Evolutionary conservation across 2,329 filamentous ascomycete species (phyloP).

Genomic region (Dendrostoma leiphaemia): DNA sequence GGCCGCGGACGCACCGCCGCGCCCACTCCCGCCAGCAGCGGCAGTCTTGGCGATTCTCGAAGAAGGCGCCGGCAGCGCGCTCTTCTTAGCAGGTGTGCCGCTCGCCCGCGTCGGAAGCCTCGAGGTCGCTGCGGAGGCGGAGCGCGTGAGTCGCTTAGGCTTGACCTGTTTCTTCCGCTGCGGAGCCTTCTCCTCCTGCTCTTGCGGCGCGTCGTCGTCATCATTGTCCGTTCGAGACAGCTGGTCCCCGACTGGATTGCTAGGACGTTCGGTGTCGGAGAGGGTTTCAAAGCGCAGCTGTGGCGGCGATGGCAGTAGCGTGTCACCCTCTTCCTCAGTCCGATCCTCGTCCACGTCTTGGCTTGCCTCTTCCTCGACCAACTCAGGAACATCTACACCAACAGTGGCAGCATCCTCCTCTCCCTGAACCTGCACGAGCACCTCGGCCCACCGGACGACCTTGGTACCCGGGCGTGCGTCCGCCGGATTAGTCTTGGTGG

Average conservation of each 20-base stretch:
- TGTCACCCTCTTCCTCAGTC: conserved; percentile 7
- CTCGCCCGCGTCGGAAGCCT: conserved; percentile 7
- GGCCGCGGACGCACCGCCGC: neutral
- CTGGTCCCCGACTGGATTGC: neutral
- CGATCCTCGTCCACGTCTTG: neutral
- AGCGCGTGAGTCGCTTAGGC: neutral
- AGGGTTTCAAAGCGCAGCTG: neutral
- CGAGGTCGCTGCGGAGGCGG: conserved; percentile 1
- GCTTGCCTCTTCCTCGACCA: neutral
- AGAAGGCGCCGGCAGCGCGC: conserved; percentile 30
- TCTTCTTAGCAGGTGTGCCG: neutral
- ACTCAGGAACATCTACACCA: neutral
- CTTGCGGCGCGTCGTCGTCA: neutral
- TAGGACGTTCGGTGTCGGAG: neutral
- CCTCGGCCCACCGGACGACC: conserved; percentile 32
- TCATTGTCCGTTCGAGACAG: neutral
- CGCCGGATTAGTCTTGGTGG: neutral
- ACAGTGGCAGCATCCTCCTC: conserved; percentile 14
- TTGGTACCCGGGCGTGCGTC: conserved; percentile 18
- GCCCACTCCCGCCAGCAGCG: neutral
- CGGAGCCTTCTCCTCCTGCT: too few relatives aligned
- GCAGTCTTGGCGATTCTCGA: conserved; percentile 22
- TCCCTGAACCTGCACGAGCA: conserved; percentile 28
- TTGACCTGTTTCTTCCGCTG: neutral
- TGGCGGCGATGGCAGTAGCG: neutral